Conservation (phyloP, 371 early-diverging fungal species). For the Fennellomyces sp. region DNA sequence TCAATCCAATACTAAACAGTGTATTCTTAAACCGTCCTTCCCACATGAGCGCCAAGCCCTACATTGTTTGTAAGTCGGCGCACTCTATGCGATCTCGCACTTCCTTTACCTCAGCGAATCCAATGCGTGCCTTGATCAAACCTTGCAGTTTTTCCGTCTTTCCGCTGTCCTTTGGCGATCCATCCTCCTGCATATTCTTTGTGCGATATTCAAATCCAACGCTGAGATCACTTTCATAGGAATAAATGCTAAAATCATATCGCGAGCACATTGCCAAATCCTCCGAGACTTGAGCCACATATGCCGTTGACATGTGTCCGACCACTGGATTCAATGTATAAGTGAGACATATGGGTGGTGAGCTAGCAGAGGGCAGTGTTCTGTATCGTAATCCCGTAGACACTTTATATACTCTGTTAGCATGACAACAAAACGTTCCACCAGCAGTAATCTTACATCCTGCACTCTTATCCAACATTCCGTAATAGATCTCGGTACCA, state of each 20-base stretch:
- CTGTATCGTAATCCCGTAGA: slow-evolving; percentile 77
- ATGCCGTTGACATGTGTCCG: slow-evolving; percentile 82
- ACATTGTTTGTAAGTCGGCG: slow-evolving; percentile 10
- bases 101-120: slow-evolving; percentile 48
- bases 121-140: slow-evolving; percentile 61
- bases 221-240: slow-evolving; percentile 84
- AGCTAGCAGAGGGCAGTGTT: slow-evolving; percentile 56
- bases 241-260: slow-evolving; percentile 88
- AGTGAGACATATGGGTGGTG: slow-evolving; percentile 66
- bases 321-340: slow-evolving; percentile 87
- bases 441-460: slow-evolving; percentile 64
- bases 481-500: slow-evolving; percentile 86
- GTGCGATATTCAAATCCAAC: slow-evolving; percentile 78
- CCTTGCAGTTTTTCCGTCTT: slow-evolving; percentile 53
- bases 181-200: slow-evolving; percentile 10
- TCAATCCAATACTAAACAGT: slow-evolving; percentile 63
- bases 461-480: slow-evolving; percentile 83
- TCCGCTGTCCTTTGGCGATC: slow-evolving; percentile 7
- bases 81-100: not conserved
- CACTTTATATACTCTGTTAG: slow-evolving; percentile 31
- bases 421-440: not conserved
- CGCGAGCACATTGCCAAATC: slow-evolving; percentile 75
- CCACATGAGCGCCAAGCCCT: slow-evolving; percentile 68
- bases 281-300: slow-evolving; percentile 76
- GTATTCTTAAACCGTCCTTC: slow-evolving; percentile 67